A percentile compares a stretch with the other conserved stretches of the same genome.
These are phyloP conservation scores for Eucommia ulmoides DNA, from an alignment of 257 asterid species.

Conservation along the genomic window DNA sequence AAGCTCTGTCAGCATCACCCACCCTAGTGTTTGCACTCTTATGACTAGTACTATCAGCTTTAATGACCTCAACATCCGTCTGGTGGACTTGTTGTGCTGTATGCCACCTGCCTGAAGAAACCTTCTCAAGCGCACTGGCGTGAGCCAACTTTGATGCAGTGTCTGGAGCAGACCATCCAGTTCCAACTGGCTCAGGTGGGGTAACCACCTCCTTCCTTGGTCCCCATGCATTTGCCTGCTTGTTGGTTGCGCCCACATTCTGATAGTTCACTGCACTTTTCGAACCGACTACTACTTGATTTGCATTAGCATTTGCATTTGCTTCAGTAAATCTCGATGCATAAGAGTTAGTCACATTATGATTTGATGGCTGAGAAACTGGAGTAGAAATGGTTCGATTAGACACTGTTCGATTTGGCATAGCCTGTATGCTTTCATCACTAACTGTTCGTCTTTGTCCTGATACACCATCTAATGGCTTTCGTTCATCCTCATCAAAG, in stretches of 20 bases:
- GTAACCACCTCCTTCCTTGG: constrained; percentile 36
- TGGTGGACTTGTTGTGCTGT: constrained; percentile 42
- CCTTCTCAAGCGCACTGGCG: constrained; percentile 93
- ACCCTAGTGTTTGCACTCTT: no score
- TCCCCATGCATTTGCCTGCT: constrained; percentile 87
- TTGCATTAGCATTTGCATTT: constrained; percentile 26
- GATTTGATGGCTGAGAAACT: constrained; percentile 34
- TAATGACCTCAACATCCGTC: constrained; percentile 36
- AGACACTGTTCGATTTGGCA: constrained; percentile 32
- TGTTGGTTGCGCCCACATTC: constrained; percentile 31
- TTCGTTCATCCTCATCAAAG: constrained; percentile 94
- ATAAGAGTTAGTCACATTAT: constrained; percentile 27
- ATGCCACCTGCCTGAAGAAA: constrained; percentile 91
- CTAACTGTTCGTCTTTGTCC: constrained; percentile 64
- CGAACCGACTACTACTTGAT: constrained; percentile 28
- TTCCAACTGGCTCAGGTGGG: constrained; percentile 33
- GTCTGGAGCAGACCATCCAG: constrained; percentile 70
- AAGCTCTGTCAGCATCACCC: constrained; percentile 34
- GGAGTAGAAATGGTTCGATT: constrained; percentile 36
- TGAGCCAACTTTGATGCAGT: constrained; percentile 71
- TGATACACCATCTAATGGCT: constrained; percentile 76
- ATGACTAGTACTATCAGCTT: no score
- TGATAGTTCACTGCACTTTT: constrained; percentile 29
- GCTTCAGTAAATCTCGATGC: constrained; percentile 44
- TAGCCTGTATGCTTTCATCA: constrained; percentile 49